These are phyloP conservation scores for Sugiyamaella valdiviana DNA, from an alignment of 805 yeast genomes.

Conservation along the genomic window DNA sequence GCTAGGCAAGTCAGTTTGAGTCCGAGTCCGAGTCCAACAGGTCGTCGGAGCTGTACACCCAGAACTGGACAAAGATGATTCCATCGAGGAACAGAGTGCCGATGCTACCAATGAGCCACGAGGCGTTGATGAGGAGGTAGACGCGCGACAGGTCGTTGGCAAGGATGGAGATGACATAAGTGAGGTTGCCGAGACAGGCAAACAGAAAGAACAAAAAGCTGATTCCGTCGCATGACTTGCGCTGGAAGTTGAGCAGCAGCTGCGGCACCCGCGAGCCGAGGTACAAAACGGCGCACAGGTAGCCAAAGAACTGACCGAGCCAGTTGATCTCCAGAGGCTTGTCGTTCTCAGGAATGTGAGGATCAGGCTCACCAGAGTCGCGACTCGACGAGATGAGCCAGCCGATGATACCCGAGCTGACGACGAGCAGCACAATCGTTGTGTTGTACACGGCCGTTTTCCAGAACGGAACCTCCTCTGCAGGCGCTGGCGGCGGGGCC, in stretches of 20 bases:
- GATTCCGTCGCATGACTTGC: slow-evolving; percentile 93
- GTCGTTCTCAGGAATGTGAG: slow-evolving; percentile 24
- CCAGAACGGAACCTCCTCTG: slow-evolving; percentile 12
- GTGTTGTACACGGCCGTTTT: slow-evolving; percentile 22
- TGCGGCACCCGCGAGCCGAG: slow-evolving; percentile 92
- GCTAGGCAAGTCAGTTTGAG: no score
- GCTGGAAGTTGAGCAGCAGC: slow-evolving; percentile 70
- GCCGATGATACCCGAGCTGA: slow-evolving; percentile 77
- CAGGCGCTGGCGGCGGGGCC: slow-evolving; percentile 3
- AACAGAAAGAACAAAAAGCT: slow-evolving; percentile 88
- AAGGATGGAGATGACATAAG: slow-evolving; percentile 81
- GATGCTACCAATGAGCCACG: slow-evolving; percentile 88
- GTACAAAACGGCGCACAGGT: slow-evolving; percentile 42
- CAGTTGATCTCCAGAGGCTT: slow-evolving; percentile 54
- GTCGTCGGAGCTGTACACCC: slow-evolving; percentile 44
- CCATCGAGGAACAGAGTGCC: slow-evolving; percentile 85
- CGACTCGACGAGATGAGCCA: slow-evolving; percentile 60
- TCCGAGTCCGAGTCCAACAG: slow-evolving; percentile 1
- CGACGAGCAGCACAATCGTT: slow-evolving; percentile 58
- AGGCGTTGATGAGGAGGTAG: slow-evolving; percentile 72
- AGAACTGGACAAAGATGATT: slow-evolving; percentile 78
- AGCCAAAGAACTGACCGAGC: slow-evolving; percentile 83
- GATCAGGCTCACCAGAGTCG: slow-evolving; percentile 35
- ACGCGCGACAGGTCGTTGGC: slow-evolving; percentile 63
- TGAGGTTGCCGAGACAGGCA: slow-evolving; percentile 90